These are phyloP conservation scores for Fusarium sp. DNA, from an alignment of 2,329 filamentous ascomycete species.

Conservation along the genomic window DNA sequence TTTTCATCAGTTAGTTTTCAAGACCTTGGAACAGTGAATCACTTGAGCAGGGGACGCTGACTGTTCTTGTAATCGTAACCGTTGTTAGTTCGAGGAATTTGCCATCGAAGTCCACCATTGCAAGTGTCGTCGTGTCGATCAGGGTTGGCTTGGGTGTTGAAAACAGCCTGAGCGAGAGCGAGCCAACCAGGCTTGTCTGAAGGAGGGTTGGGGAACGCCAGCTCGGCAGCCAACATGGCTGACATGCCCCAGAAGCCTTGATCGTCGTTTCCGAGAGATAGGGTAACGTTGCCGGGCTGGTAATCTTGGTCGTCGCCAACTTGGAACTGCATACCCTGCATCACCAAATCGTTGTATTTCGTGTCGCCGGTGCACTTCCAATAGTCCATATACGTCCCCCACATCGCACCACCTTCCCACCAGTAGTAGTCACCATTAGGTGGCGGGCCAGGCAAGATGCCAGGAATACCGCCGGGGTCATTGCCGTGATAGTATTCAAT, in stretches of 20 bases:
- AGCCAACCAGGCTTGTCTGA: constrained; percentile 67
- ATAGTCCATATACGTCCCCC: constrained; percentile 75
- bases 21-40: not conserved
- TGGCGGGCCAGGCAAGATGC: constrained; percentile 65
- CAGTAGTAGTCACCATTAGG: constrained; percentile 70
- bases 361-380: constrained; percentile 74
- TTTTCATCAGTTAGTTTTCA: constrained; percentile 24
- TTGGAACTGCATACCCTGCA: constrained; percentile 67
- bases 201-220: constrained; percentile 69
- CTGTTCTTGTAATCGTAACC: constrained; percentile 84
- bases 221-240: constrained; percentile 72
- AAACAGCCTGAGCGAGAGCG: constrained; percentile 75
- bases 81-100: constrained; percentile 81
- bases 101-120: constrained; percentile 80
- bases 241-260: constrained; percentile 78
- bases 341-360: constrained; percentile 70
- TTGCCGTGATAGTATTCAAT: constrained; percentile 65
- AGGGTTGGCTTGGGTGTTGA: constrained; percentile 67
- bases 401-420: constrained; percentile 77
- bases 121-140: constrained; percentile 71
- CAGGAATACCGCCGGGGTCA: constrained; percentile 60
- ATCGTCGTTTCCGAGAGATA: constrained; percentile 73
- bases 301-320: constrained; percentile 67
- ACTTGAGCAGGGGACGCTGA: constrained; percentile 38
- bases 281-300: constrained; percentile 69